These are phyloP conservation scores for Phytophthora pini DNA, from an alignment of 352 stramenopile genomes.

Conservation along the genomic window DNA sequence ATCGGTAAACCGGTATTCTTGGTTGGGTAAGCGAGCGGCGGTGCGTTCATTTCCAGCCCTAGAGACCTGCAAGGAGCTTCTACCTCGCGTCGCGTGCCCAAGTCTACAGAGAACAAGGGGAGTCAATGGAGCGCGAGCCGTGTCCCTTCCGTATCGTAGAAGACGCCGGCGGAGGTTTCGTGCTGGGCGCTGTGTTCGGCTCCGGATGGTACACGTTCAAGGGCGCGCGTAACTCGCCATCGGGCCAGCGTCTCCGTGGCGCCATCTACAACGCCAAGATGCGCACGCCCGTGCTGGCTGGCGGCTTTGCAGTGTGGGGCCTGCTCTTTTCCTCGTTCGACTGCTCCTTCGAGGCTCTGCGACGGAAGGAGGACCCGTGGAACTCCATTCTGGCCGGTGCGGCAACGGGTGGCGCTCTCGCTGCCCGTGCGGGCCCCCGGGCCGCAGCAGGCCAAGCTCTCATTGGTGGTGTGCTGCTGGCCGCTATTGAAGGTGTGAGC, in stretches of 20 bases:
- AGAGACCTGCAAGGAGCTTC: constrained; percentile 4
- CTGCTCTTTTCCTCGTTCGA: constrained; percentile 98
- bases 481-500: constrained; percentile 97
- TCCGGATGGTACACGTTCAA: constrained; percentile 97
- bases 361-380: constrained; percentile 99
- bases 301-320: constrained; percentile 96
- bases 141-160: constrained; percentile 99
- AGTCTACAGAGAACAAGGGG: too few species aligned
- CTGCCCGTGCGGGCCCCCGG: constrained; percentile 93
- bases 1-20: constrained; percentile 12
- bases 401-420: constrained; percentile 96
- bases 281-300: constrained; percentile 93
- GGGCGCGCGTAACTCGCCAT: constrained; percentile 93
- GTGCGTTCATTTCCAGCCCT: constrained; percentile 1
- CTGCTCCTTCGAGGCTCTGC: constrained; percentile 96
- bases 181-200: constrained; percentile 96
- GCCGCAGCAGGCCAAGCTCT: constrained; percentile 94
- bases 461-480: constrained; percentile 96
- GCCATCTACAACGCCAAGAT: constrained; percentile 96
- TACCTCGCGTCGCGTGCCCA: background rate
- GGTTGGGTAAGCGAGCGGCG: too few species aligned
- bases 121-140: constrained; percentile 91
- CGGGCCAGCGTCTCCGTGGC: constrained; percentile 90
- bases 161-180: constrained; percentile 97
- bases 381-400: constrained; percentile 99